A percentile compares a stretch with the other conserved stretches of the same genome.
These are phyloP conservation scores for Serpula lacrymans DNA, from an alignment of 768 basidiomycete species.

Conservation along the genomic window DNA sequence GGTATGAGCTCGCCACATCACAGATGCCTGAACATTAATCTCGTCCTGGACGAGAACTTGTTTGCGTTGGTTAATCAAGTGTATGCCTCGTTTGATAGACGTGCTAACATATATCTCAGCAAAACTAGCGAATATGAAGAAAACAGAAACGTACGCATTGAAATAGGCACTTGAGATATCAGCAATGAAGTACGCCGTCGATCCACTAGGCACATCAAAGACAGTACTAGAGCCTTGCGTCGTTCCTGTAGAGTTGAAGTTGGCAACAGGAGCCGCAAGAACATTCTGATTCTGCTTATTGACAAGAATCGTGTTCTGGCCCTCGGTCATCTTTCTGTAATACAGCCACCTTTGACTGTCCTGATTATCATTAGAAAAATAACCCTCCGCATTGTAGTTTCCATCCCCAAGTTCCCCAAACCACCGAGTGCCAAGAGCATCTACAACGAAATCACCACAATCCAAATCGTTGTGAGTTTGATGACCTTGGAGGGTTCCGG, in stretches of 20 bases:
- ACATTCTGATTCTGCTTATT: conserved; percentile 79
- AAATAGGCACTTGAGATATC: conserved; percentile 78
- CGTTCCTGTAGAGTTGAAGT: conserved; percentile 53
- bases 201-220: conserved; percentile 52
- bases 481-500: conserved; percentile 73
- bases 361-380: conserved; percentile 78
- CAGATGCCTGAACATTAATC: conserved; percentile 50
- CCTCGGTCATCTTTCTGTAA: conserved; percentile 95
- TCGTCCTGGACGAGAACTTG: conserved; percentile 96
- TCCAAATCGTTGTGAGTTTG: conserved; percentile 97
- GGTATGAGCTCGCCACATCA: conserved; percentile 95
- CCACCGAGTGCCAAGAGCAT: conserved; percentile 92
- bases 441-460: conserved; percentile 91
- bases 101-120: conserved; percentile 39
- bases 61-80: conserved; percentile 74
- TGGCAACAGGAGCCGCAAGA: conserved; percentile 52
- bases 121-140: conserved; percentile 4
- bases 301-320: conserved; percentile 92
- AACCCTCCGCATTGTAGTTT: conserved; percentile 72
- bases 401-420: conserved; percentile 91
- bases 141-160: conserved; percentile 49
- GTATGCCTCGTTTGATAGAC: conserved; percentile 80
- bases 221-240: conserved; percentile 87
- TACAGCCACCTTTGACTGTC: conserved; percentile 78
- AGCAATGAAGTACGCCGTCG: conserved; percentile 79